These are phyloP conservation scores for Allium fistulosum DNA, from an alignment of 106 monocot species.

Conservation along the genomic window DNA sequence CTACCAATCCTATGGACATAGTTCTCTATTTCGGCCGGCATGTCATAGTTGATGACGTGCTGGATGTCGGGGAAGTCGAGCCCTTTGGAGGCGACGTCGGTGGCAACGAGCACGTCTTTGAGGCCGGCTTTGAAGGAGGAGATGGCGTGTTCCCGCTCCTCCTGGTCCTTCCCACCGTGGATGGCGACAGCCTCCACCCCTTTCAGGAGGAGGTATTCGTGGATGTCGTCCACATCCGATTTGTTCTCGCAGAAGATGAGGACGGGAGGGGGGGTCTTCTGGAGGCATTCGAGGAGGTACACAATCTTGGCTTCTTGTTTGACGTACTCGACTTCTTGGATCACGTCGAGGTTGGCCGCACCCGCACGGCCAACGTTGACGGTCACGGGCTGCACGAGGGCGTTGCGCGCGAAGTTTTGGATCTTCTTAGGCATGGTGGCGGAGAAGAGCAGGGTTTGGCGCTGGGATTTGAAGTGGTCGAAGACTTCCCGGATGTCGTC, in stretches of 20 bases:
- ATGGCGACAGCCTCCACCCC: slow-evolving; percentile 97
- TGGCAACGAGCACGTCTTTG: slow-evolving; percentile 95
- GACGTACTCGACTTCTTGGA: slow-evolving; percentile 97
- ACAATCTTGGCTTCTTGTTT: slow-evolving; percentile 97
- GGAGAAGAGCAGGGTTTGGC: slow-evolving; percentile 91
- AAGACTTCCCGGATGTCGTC: slow-evolving; percentile 94
- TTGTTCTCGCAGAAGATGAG: slow-evolving; percentile 96
- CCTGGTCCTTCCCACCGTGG: slow-evolving; percentile 97
- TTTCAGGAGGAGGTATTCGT: slow-evolving; percentile 90
- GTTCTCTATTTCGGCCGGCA: slow-evolving; percentile 97
- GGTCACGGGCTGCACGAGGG: slow-evolving; percentile 83
- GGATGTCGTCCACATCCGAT: slow-evolving; percentile 94
- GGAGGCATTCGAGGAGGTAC: slow-evolving; percentile 95
- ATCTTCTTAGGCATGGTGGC: slow-evolving; percentile 99
- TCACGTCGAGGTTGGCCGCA: slow-evolving; percentile 95
- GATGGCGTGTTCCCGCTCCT: slow-evolving; percentile 85
- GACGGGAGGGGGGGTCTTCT: slow-evolving; percentile 95
- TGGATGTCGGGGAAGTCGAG: slow-evolving; percentile 94
- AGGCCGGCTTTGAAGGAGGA: slow-evolving; percentile 69
- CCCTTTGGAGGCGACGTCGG: slow-evolving; percentile 95
- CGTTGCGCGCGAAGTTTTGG: slow-evolving; percentile 80
- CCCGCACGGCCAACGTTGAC: slow-evolving; percentile 98
- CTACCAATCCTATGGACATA: slow-evolving; percentile 90
- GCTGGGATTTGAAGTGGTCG: slow-evolving; percentile 92
- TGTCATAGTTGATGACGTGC: slow-evolving; percentile 94